phyloP scores from a whole-genome alignment of 1,139 yeast genomes.

The Sugiyamaella neomexicana region DNA sequence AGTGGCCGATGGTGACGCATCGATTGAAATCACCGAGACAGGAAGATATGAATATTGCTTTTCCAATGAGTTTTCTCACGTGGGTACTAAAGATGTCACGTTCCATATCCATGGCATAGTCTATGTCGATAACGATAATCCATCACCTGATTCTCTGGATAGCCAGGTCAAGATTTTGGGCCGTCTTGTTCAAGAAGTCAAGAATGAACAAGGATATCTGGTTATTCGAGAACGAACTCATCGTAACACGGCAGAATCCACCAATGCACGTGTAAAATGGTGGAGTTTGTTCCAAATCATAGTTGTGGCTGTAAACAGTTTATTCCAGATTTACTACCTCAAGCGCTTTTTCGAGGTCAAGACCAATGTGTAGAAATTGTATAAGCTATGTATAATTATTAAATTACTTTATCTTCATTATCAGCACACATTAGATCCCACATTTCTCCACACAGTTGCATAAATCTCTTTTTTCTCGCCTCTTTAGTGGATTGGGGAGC shows the following conservation, averaged over 20 bases:
- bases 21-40: constrained; percentile 58
- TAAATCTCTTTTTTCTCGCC: constrained; percentile 31
- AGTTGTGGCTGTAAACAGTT: constrained; percentile 80
- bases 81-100: constrained; percentile 84
- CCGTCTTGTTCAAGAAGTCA: constrained; percentile 79
- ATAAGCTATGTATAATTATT: neutral
- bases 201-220: constrained; percentile 83
- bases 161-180: constrained; percentile 76
- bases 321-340: constrained; percentile 91
- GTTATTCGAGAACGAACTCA: constrained; percentile 96
- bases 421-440: constrained; percentile 35
- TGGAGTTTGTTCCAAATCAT: constrained; percentile 92
- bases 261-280: constrained; percentile 96
- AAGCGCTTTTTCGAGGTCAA: constrained; percentile 95
- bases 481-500: neutral
- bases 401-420: neutral
- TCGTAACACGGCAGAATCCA: constrained; percentile 97
- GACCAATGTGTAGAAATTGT: constrained; percentile 54
- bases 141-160: constrained; percentile 79
- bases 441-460: constrained; percentile 36
- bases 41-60: constrained; percentile 92
- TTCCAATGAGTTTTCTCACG: constrained; percentile 74
- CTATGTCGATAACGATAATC: constrained; percentile 82
- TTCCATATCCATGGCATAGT: constrained; percentile 94
- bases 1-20: constrained; percentile 80